Evolutionary conservation across 208 protist species (phyloP).

Genomic region (Trichomonas vaginalis): DNA sequence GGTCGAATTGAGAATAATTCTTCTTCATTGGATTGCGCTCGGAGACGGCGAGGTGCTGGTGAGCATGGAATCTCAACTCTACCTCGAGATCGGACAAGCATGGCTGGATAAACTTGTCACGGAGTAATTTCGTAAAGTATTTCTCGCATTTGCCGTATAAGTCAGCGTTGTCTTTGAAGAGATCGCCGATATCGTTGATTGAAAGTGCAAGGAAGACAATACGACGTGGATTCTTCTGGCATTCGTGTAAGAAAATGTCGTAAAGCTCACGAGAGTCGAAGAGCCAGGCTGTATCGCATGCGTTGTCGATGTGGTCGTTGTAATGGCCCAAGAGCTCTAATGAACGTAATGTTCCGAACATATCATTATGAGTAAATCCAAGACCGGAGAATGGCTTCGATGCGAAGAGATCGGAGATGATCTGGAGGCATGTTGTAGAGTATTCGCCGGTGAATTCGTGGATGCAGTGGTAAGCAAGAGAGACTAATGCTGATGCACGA

Average conservation of each 20-base stretch:
- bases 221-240: not conserved
- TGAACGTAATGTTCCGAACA: not conserved
- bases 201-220: not conserved
- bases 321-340: not conserved
- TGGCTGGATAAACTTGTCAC: not conserved
- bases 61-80: not conserved
- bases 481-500: not conserved
- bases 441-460: not conserved
- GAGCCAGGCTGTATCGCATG: not conserved
- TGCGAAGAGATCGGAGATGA: not conserved
- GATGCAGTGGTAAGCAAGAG: not conserved
- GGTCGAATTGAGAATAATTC: not conserved
- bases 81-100: not conserved
- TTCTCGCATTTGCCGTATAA: not conserved
- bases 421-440: not conserved
- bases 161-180: not conserved
- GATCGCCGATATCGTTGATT: not conserved
- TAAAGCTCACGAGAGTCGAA: not conserved
- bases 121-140: not conserved
- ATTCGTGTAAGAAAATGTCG: not conserved
- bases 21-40: slow-evolving; percentile 7
- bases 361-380: not conserved
- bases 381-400: not conserved
- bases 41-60: not conserved
- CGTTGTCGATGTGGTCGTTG: not conserved